Base-by-base conservation (phyloP, 768 basidiomycete species). In the Lyophyllum decastes region DNA sequence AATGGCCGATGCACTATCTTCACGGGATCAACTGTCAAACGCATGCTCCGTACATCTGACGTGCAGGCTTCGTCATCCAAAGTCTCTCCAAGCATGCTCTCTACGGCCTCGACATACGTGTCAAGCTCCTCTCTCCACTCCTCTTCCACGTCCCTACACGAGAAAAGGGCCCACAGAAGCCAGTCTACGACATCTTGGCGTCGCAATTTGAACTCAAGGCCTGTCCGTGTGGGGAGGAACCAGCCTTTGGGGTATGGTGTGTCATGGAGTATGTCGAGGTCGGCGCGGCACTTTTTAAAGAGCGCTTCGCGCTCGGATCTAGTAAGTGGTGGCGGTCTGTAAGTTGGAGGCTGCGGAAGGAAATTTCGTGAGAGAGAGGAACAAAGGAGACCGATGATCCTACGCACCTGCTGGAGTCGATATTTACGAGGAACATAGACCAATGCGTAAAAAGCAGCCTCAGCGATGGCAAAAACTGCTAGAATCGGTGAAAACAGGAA, bases 1-100 rank as follows among this genome's bases (percentile, higher is more conserved):
- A 89, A 64, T 11, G 87, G 87, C 26, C 87, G 69, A 66, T 87
- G 86, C 2, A 76, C 16, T 68, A 75, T 78, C 10, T 62, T 57
- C n/a, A 89, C 86, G 0, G 80, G 80, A 61, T 88, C 87, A 10
- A 86, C 66, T 0, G 82, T 82, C 48, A 81, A 62, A 51, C 81
- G 76, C 76, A 87, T 83, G 58, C 75, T 77, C 27, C 68, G 70
- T 4, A 78, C 67, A 11, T 67, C 69, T 11, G 52, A 34, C 26
- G 11, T 21, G 16, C 43, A 43, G 27, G 17, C n/a, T 2, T 33
- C 52, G 17, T 41, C 40, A n/a, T 40, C 41, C 41, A 54, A 9
- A 1, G 43, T 19, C 30, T 54, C 43, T 16, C 52, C 52, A n/a
- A 54, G 43, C 10, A 46, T n/a, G 17, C 16, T 26, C 19, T 45